These are phyloP conservation scores for Tolypocladium paradoxum DNA, from an alignment of 2,329 filamentous ascomycete genomes.

Conservation along the genomic window DNA sequence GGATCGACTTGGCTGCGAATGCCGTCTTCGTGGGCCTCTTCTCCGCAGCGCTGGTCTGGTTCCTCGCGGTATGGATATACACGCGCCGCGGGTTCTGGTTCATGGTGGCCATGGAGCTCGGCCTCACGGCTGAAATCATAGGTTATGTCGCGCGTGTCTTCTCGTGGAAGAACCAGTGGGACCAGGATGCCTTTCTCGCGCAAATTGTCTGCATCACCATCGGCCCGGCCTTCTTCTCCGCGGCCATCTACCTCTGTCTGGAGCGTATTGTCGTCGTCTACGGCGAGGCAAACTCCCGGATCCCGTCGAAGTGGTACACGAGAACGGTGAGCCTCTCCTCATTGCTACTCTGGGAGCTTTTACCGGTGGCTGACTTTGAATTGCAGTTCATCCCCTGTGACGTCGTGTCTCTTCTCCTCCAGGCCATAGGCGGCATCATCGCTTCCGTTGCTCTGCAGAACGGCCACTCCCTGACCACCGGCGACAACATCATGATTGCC, in stretches of 20 bases:
- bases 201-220: not conserved
- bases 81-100: not conserved
- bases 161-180: not conserved
- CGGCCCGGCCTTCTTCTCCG: not conserved
- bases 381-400: not conserved
- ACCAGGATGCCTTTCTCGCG: not conserved
- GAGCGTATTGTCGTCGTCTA: not conserved
- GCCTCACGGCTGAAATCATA: not conserved
- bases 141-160: not conserved
- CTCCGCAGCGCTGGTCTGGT: not conserved
- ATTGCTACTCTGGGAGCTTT: too few species aligned
- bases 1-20: not conserved
- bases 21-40: not conserved
- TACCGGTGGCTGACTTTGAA: not conserved
- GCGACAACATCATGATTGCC: not conserved
- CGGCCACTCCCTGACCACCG: not conserved
- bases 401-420: not conserved
- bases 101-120: not conserved
- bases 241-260: not conserved
- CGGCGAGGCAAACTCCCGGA: not conserved
- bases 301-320: not conserved
- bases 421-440: not conserved
- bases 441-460: not conserved
- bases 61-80: not conserved
- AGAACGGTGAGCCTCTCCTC: not conserved